These are phyloP conservation scores for Backusella tarrabulga DNA, from an alignment of 192 early-diverging fungal species.

Conservation along the genomic window DNA sequence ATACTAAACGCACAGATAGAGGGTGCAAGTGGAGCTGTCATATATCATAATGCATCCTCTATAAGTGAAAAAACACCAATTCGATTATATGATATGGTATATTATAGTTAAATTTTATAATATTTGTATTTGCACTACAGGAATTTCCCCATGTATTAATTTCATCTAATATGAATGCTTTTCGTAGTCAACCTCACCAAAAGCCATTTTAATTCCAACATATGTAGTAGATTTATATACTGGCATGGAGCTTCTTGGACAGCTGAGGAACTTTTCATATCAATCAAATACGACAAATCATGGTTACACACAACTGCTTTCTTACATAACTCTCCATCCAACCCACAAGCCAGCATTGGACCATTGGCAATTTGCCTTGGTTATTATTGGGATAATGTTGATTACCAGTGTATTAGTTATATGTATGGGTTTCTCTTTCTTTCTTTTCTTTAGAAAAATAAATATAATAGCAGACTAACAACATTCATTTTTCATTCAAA, in stretches of 20 bases:
- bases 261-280: not conserved
- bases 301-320: not conserved
- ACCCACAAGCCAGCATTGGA: not conserved
- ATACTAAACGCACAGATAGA: slow-evolving; percentile 17
- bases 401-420: not conserved
- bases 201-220: not conserved
- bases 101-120: not conserved
- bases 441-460: not conserved
- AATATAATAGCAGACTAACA: not conserved
- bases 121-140: not conserved
- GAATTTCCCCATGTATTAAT: not conserved
- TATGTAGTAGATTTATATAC: slow-evolving; percentile 6
- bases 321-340: not conserved
- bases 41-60: slow-evolving; percentile 19
- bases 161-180: not conserved
- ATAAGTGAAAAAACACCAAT: not conserved
- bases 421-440: not conserved
- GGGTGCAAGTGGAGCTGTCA: slow-evolving; percentile 18
- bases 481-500: not conserved
- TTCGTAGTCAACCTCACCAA: not conserved
- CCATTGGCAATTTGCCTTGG: slow-evolving; percentile 23
- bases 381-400: slow-evolving; percentile 9
- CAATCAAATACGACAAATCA: not conserved
- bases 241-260: not conserved
- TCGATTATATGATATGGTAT: not conserved